Evolutionary conservation across 1,284 basidiomycete species (phyloP).

Genomic region (Cutaneotrichosporon cavernicola): DNA sequence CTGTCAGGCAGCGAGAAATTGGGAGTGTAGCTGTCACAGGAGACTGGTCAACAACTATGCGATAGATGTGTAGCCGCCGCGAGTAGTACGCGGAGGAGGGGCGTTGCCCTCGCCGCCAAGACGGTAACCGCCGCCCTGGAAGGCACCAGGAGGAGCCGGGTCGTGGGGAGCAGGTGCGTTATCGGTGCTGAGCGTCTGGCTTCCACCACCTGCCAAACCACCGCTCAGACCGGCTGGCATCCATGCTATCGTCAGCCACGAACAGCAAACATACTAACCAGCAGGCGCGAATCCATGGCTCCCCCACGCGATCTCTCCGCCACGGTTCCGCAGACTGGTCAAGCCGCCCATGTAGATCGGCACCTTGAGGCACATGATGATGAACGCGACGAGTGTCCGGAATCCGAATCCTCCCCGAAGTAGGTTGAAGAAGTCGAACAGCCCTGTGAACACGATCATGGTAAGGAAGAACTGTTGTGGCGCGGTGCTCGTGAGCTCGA

Average conservation of each 20-base stretch:
- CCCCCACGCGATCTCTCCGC: constrained; percentile 35
- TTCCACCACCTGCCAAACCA: not conserved
- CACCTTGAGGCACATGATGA: constrained; percentile 31
- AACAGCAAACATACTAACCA: constrained; percentile 4
- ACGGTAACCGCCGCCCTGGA: constrained; percentile 36
- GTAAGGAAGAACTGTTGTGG: constrained; percentile 42
- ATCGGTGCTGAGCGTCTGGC: constrained; percentile 1
- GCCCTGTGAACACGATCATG: constrained; percentile 31
- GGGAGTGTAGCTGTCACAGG: not conserved
- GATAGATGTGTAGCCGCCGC: constrained; percentile 39
- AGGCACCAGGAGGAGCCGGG: constrained; percentile 19
- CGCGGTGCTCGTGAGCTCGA: constrained; percentile 36
- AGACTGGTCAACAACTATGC: constrained; percentile 19
- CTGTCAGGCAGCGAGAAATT: not conserved
- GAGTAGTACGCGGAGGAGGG: constrained; percentile 21
- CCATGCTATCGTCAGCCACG: constrained; percentile 14
- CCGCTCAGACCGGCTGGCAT: constrained; percentile 8
- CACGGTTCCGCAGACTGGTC: constrained; percentile 35
- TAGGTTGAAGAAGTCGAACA: constrained; percentile 40
- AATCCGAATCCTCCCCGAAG: constrained; percentile 11
- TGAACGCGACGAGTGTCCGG: not conserved
- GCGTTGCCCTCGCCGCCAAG: constrained; percentile 38
- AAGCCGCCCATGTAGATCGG: constrained; percentile 41
- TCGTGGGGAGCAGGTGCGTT: constrained; percentile 2
- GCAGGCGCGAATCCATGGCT: constrained; percentile 14